Conservation (phyloP, 768 basidiomycete species). For the Lactarius tabidus region DNA sequence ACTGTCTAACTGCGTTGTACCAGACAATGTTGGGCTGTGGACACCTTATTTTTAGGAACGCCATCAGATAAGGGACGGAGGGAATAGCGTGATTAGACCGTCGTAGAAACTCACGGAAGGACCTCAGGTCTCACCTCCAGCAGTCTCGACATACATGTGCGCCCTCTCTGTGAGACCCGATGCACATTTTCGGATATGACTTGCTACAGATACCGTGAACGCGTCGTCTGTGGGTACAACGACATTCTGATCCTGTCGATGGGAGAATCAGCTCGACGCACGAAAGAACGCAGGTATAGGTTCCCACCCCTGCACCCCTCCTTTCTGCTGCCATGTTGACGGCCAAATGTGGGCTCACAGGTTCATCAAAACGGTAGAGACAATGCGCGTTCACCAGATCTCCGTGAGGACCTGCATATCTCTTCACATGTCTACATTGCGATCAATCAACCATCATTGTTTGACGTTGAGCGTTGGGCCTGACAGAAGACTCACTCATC, state of each 20-base stretch:
- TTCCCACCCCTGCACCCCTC: conserved; percentile 32
- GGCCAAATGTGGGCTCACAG: conserved; percentile 92
- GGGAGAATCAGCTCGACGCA: conserved; percentile 4
- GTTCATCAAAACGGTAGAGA: conserved; percentile 79
- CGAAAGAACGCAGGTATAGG: neutral
- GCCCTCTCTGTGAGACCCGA: conserved; percentile 31
- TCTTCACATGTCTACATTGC: conserved; percentile 59
- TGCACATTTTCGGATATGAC: conserved; percentile 57
- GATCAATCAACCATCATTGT: conserved; percentile 5
- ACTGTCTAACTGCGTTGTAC: conserved; percentile 77
- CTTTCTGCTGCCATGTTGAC: conserved; percentile 45
- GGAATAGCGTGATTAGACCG: conserved; percentile 5
- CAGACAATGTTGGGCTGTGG: conserved; percentile 83
- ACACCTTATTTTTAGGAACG: conserved; percentile 54
- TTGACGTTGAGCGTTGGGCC: conserved; percentile 3
- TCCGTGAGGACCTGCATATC: conserved; percentile 42
- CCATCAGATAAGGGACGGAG: conserved; percentile 12
- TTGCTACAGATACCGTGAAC: conserved; percentile 60
- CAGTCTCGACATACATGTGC: conserved; percentile 88
- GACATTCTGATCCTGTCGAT: neutral
- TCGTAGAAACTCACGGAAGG: conserved; percentile 16
- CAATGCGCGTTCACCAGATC: conserved; percentile 57
- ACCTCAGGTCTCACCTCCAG: conserved; percentile 67
- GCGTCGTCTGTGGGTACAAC: conserved; percentile 58
- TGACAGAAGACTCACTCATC: conserved; percentile 49